Conservation (phyloP, 2,329 filamentous ascomycete genomes). For the Thielaviopsis euricoi region DNA sequence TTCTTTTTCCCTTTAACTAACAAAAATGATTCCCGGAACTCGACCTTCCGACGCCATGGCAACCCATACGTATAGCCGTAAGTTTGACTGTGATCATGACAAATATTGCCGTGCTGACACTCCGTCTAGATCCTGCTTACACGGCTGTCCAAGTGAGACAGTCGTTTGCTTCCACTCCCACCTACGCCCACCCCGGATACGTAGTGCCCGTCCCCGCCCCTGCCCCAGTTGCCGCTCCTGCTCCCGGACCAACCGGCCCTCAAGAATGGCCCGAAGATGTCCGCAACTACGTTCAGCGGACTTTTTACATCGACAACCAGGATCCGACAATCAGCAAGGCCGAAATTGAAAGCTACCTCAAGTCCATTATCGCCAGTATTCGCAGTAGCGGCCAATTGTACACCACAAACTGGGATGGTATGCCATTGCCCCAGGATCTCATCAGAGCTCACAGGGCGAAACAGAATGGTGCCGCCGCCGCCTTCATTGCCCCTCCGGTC, state of each 20-base stretch:
- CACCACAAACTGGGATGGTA: constrained; percentile 62
- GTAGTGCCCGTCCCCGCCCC: constrained; percentile 15
- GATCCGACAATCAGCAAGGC: constrained; percentile 42
- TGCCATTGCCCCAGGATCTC: constrained; percentile 74
- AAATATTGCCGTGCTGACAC: neutral
- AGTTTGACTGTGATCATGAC: neutral
- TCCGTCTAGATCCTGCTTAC: constrained; percentile 34
- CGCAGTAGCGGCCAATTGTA: constrained; percentile 58
- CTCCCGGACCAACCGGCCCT: constrained; percentile 16
- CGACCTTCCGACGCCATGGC: constrained; percentile 1
- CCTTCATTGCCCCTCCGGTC: neutral
- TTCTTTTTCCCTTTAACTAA: constrained; percentile 7
- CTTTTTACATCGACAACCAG: constrained; percentile 61
- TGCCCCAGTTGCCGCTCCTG: constrained; percentile 16
- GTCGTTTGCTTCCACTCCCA: constrained; percentile 29
- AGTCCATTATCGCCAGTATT: constrained; percentile 67
- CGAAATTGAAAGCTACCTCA: constrained; percentile 74
- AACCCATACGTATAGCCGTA: constrained; percentile 6
- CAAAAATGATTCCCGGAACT: constrained; percentile 15
- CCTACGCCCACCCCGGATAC: constrained; percentile 19
- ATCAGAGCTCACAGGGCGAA: constrained; percentile 52
- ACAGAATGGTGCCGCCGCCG: neutral
- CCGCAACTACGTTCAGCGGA: constrained; percentile 73
- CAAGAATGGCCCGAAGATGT: constrained; percentile 74
- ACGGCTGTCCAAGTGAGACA: constrained; percentile 46